phyloP scores from a whole-genome alignment of 148 eudicot species.

The Diospyros kaki region DNA sequence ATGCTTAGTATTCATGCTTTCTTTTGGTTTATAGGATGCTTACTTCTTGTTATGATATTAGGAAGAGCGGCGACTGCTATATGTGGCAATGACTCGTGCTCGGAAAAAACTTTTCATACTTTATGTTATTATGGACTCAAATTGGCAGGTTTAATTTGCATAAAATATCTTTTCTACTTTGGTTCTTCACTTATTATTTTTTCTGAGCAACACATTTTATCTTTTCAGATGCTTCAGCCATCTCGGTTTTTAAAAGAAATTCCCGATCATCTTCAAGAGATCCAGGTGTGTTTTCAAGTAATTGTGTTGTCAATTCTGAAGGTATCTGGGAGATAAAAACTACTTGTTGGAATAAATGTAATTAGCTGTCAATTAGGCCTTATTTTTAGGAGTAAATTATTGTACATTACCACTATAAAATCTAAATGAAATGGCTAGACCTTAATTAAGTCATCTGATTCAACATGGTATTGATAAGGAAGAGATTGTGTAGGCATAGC shows the following conservation, averaged over 20 bases:
- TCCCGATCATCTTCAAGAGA: slow-evolving; percentile 61
- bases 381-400: no score
- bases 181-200: slow-evolving; percentile 5
- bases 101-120: slow-evolving; percentile 73
- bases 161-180: background rate
- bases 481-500: no score
- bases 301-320: background rate
- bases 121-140: slow-evolving; percentile 70
- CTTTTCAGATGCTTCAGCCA: slow-evolving; percentile 80
- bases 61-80: slow-evolving; percentile 90
- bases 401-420: no score
- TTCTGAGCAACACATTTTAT: background rate
- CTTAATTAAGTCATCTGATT: no score
- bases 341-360: background rate
- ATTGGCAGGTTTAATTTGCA: slow-evolving; percentile 72
- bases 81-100: slow-evolving; percentile 99
- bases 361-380: no score
- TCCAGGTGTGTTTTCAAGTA: slow-evolving; percentile 38
- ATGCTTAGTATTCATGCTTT: no score
- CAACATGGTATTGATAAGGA: no score
- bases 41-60: slow-evolving; percentile 12
- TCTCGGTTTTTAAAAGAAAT: slow-evolving; percentile 89
- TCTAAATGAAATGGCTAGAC: no score
- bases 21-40: no score
- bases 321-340: background rate